Base-by-base conservation (phyloP, 305 asterid genomes). In the Fraxinus baroniana region DNA sequence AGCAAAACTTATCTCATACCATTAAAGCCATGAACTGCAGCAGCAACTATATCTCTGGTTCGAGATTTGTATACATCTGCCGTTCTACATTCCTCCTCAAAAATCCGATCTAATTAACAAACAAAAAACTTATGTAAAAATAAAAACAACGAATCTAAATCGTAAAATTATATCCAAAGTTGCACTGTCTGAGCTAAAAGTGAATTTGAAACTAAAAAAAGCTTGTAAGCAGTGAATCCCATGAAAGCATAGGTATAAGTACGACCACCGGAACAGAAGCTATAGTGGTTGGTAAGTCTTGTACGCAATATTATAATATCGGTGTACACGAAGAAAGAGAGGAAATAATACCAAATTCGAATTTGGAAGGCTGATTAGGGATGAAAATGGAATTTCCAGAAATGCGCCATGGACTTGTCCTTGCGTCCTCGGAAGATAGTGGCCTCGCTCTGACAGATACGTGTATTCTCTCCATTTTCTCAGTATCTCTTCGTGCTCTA, bases 401-500 rank as follows among this genome's bases (percentile, higher is more conserved):
- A 78, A 95, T 89, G 74, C 97, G 91, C 99, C 98, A 95, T 0
- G 99, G 98, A 78, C 95, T 91, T 78, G 85, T 72, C 87, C 84
- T 91, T 18, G 94, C 89, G n/a, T 95, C 99, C 72, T 94, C 98
- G 18, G 78, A 75, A 7, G 94, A 88, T 68, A 95, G 93, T 17
- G 99, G 99, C 60, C 97, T 86, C 3, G 98, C 91, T 84, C 99
- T 87, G 33, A 94, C 97, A 0, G 97, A 91, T 1, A 95, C 97
- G 83, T 94, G 97, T 79, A 95, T 95, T 82, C 97, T 91, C 87
- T 95, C 98, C 98, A 95, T 95, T 28, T 5, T 4, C 55, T 33
- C 81, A 70, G 71, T 10, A 75, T 66, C 35, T 24, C 74, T 18
- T 4, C 36, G 8, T 24, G 35, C 74, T 66, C 36, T 3, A 26